These are phyloP conservation scores for Citrus medica DNA, from an alignment of 345 rosid species.

Conservation along the genomic window DNA sequence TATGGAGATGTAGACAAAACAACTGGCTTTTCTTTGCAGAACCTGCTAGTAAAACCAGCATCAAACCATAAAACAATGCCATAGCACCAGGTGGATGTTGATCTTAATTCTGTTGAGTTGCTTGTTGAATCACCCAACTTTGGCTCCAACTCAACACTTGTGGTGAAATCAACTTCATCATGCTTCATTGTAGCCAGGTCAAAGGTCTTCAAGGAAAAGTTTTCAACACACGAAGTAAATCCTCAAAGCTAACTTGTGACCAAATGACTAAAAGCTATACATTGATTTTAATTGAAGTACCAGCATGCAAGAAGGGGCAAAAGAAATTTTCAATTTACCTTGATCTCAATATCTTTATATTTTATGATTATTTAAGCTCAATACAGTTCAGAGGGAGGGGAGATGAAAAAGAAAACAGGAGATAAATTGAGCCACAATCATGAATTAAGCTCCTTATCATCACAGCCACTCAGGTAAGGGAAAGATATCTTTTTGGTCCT, in stretches of 20 bases:
- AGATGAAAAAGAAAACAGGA: neutral
- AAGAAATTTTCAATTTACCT: neutral
- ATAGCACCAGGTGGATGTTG: slow-evolving; percentile 46
- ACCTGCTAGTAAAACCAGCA: slow-evolving; percentile 76
- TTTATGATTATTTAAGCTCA: neutral
- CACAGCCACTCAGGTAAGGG: neutral
- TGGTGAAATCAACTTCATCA: slow-evolving; percentile 90
- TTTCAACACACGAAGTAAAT: neutral
- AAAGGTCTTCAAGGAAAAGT: slow-evolving; percentile 51
- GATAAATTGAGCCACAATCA: neutral
- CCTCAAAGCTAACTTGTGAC: slow-evolving; percentile 11
- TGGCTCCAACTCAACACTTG: slow-evolving; percentile 44
- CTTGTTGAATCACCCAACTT: slow-evolving; percentile 14
- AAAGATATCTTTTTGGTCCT: neutral
- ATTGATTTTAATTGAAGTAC: neutral
- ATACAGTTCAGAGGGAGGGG: neutral
- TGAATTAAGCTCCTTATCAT: neutral
- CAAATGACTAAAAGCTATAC: neutral
- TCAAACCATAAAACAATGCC: slow-evolving; percentile 94
- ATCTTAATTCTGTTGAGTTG: slow-evolving; percentile 13
- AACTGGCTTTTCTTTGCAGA: slow-evolving; percentile 81
- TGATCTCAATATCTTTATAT: neutral
- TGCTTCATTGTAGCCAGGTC: slow-evolving; percentile 82
- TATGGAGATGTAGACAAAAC: slow-evolving; percentile 81
- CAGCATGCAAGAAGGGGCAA: neutral